phyloP scores from a whole-genome alignment of 164 flowering plant species.

The Nymphaea thermarum region DNA sequence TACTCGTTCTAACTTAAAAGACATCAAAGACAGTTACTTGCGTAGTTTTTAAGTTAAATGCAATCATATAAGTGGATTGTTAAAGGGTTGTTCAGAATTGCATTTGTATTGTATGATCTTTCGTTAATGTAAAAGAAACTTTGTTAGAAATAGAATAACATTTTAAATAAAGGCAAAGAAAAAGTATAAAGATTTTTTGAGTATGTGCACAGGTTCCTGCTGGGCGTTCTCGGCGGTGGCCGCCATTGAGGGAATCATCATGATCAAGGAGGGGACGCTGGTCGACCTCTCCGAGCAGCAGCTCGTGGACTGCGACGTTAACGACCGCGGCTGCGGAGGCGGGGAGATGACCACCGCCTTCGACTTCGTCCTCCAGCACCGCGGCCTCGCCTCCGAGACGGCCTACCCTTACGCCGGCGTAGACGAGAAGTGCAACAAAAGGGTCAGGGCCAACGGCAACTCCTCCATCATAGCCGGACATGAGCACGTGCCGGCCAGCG shows the following conservation, averaged over 20 bases:
- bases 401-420: constrained; percentile 12
- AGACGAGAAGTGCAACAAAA: constrained; percentile 11
- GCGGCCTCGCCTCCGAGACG: not conserved
- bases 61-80: not conserved
- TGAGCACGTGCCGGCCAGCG: constrained; percentile 2
- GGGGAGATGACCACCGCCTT: constrained; percentile 22
- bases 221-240: constrained; percentile 33
- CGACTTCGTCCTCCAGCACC: not conserved
- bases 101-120: not conserved
- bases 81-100: not conserved
- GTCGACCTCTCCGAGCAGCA: constrained; percentile 22
- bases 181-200: too few species aligned
- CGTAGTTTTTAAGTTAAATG: too few species aligned
- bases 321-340: constrained; percentile 11
- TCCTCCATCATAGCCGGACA: constrained; percentile 3
- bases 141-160: not conserved
- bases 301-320: constrained; percentile 19
- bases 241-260: constrained; percentile 18
- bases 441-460: not conserved
- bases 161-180: not conserved
- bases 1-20: too few species aligned
- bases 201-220: constrained; percentile 13
- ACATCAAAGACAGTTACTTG: too few species aligned
- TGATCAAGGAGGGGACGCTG: constrained; percentile 15
- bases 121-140: not conserved